Evolutionary conservation across 2,329 filamentous ascomycete species (phyloP).

Genomic region (Curvularia hawaiiensis): DNA sequence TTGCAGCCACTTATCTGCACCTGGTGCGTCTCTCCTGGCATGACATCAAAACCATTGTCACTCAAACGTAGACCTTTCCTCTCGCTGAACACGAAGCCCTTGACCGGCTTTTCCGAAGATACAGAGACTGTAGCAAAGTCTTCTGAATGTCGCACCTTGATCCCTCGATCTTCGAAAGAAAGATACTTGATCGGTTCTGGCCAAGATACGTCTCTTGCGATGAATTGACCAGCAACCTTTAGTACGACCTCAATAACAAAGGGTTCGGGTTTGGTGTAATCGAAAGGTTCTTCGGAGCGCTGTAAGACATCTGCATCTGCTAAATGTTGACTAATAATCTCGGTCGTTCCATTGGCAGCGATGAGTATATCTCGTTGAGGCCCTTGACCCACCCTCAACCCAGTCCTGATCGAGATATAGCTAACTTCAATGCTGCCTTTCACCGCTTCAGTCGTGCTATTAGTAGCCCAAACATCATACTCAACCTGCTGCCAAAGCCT

Average conservation of each 20-base stretch:
- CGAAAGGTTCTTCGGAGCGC: constrained; percentile 40
- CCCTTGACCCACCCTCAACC: constrained; percentile 55
- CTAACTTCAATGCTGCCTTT: constrained; percentile 55
- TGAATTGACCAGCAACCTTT: constrained; percentile 54
- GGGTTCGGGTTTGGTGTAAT: constrained; percentile 56
- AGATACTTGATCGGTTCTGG: constrained; percentile 66
- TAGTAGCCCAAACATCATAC: constrained; percentile 63
- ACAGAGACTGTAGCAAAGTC: constrained; percentile 49
- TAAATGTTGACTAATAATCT: constrained; percentile 50
- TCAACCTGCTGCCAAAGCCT: constrained; percentile 35
- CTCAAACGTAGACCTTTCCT: constrained; percentile 23
- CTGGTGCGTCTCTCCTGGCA: constrained; percentile 26
- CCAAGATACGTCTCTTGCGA: constrained; percentile 63
- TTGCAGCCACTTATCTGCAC: constrained; percentile 20
- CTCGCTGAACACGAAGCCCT: constrained; percentile 59
- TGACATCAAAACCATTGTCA: constrained; percentile 38
- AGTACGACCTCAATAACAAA: constrained; percentile 59
- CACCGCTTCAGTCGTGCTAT: constrained; percentile 51
- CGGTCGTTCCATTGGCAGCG: constrained; percentile 60
- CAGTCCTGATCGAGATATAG: constrained; percentile 60
- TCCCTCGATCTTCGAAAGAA: constrained; percentile 55
- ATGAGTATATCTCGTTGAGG: constrained; percentile 54
- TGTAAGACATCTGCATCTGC: neutral
- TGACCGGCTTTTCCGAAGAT: constrained; percentile 57
- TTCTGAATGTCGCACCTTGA: constrained; percentile 46